Evolutionary conservation across 73 alveolate genomes (phyloP), one percentile per base, ranked within the genome.

Genomic region (Blepharisma stoltei): DNA sequence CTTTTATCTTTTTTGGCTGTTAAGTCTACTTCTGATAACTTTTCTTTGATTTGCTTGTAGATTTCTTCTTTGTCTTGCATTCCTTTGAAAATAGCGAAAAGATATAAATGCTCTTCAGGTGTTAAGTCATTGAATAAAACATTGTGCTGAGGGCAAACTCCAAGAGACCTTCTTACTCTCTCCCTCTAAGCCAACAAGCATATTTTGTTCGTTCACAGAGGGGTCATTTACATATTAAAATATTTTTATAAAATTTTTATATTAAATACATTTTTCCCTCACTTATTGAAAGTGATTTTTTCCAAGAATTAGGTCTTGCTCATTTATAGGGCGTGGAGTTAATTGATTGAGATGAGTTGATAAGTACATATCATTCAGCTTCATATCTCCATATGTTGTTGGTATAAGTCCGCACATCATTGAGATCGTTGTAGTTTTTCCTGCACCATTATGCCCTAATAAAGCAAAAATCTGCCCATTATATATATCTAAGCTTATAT

Each of bases 401-500:
- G 88, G 89, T 4, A 88, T 84, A 66, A 97, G 65, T 6, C 99
- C 99, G 14, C 97, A 89, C 60, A 95, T 55, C 95, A 93, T 93
- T 1, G 97, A 90, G 7, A 95, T 88, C 14, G 99, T 92, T 9
- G 99, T 95, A 8, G 99, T 92, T 78, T 96, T 96, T 23, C 99
- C 99, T 32, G 99, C 99, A 11, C 99, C 99, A 71, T 96, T 96
- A 78, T 93, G 98, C 7, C 99, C 99, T 18, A 96, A 89, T 9
- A 94, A 85, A 3, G 98, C 97, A 65, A 92, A 92, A 54, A 94
- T 90, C 82, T 94, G 94, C n/a, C 97, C 98, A 38, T 81, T 71
- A 60, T 92, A 92, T 65, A 92, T 71, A 66, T 92, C 82, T 67
- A 94, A 77, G 46, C 80, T 80, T 6, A 94, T 71, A 66, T 82